Base-by-base conservation (phyloP, 139 green algal species). In the Eudorina sp. region DNA sequence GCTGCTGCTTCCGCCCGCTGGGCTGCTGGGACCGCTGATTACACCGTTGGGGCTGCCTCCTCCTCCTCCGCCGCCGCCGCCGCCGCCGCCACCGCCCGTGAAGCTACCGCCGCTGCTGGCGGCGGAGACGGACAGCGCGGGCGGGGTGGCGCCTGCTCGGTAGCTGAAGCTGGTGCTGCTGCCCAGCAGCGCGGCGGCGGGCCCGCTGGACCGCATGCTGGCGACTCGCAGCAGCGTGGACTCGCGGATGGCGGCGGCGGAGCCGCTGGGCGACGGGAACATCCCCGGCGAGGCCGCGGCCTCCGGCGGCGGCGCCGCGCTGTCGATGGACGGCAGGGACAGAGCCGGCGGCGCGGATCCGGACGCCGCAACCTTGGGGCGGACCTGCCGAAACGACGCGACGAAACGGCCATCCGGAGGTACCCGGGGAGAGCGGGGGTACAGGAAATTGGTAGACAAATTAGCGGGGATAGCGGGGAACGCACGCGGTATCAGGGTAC, bases 261-360 rank as follows among this genome's bases (percentile, higher is more conserved):
- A 72, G 62, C 27, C 31, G 48, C 48, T 13, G 48, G 48, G 27
- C 3, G 73, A 45, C 4, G 14, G n/a, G n/a, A n/a, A n/a, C n/a
- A n/a, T n/a, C n/a, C n/a, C n/a, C 6, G 73, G 27, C 11, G 51
- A 69, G 38, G 48, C 41, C 48, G 31, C 31, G 18, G 75, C 0
- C n/a, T 13, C 11, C 48, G 75, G n/a, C 31, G 48, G 40, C 34
- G 11, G 29, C 38, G 21, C 8, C 48, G 75, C 18, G 43, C 27
- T 5, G 46, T 68, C 48, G 48, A 45, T 83, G 75, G 75, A 46
- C 4, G 75, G 75, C n/a, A 83, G 75, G 34, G 73, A 62, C 11
- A 83, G 75, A 18, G 73, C 41, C 11, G 73, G 43, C 25, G 45
- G 73, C 41, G 40, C 40, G 5, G 70, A 53, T 14, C 9, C 5